phyloP scores from a whole-genome alignment of 176 grass and related monocot genomes.

The Aegilops longissima region DNA sequence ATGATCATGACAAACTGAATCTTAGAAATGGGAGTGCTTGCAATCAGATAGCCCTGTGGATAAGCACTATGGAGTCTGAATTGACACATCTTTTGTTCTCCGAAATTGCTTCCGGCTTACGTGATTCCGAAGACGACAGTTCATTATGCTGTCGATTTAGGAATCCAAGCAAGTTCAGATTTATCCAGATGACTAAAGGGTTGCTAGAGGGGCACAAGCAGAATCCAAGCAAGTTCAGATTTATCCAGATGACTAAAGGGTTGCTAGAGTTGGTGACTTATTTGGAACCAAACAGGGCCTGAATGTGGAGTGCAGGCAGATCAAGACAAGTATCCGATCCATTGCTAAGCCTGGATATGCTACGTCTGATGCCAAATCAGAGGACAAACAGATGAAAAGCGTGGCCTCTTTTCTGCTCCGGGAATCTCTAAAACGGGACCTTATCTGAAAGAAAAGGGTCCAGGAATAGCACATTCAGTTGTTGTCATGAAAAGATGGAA shows the following conservation, averaged over 20 bases:
- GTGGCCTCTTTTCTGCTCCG: slow-evolving; percentile 36
- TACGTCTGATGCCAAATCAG: slow-evolving; percentile 24
- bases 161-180: neutral
- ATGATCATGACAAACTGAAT: slow-evolving; percentile 27
- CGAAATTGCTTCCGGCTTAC: slow-evolving; percentile 3
- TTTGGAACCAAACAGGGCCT: too few species aligned
- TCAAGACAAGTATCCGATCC: slow-evolving; percentile 37
- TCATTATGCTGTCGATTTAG: neutral
- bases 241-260: too few species aligned
- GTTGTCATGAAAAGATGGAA: slow-evolving; percentile 38
- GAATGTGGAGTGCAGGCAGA: neutral
- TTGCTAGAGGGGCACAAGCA: neutral
- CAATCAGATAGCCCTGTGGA: slow-evolving; percentile 13
- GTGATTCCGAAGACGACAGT: slow-evolving; percentile 10
- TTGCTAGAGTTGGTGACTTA: too few species aligned
- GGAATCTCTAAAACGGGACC: slow-evolving; percentile 51
- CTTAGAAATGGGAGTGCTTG: neutral
- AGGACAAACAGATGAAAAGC: slow-evolving; percentile 40
- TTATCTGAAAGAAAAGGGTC: slow-evolving; percentile 47
- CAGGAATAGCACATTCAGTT: slow-evolving; percentile 55
- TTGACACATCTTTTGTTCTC: slow-evolving; percentile 8
- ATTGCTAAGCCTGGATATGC: slow-evolving; percentile 24
- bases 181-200: slow-evolving; percentile 26
- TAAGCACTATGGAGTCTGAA: slow-evolving; percentile 28
- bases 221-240: neutral